phyloP scores from a whole-genome alignment of 2,329 filamentous ascomycete species.

The Beauveria medogensis region DNA sequence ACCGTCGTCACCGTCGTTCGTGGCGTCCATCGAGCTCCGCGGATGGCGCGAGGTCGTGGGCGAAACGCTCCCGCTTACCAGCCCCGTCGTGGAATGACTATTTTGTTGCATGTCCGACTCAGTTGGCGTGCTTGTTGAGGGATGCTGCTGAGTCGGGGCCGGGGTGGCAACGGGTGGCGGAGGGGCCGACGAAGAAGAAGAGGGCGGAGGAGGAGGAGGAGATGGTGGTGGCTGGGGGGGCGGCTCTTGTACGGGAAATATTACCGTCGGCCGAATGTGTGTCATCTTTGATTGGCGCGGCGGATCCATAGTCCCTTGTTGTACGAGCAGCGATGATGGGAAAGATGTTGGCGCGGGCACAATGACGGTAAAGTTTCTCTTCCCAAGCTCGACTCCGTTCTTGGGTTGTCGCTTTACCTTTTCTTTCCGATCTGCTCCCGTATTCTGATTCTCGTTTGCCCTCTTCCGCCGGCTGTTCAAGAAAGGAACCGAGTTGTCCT shows the following conservation, averaged over 20 bases:
- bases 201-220: background rate
- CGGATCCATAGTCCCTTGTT: background rate
- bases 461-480: background rate
- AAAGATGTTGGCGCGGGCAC: constrained; percentile 25
- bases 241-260: background rate
- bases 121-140: background rate
- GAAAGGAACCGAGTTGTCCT: background rate
- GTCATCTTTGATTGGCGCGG: background rate
- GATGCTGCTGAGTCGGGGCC: background rate
- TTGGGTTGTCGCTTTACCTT: background rate
- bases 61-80: background rate
- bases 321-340: constrained; percentile 13
- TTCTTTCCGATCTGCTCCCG: background rate
- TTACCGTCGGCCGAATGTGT: background rate
- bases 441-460: background rate
- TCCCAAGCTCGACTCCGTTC: background rate
- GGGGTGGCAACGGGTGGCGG: background rate
- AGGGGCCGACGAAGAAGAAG: background rate
- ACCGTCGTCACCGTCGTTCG: background rate
- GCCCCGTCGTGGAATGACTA: background rate
- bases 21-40: background rate
- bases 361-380: constrained; percentile 23
- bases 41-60: background rate
- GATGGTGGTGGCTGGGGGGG: background rate
- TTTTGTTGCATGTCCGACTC: background rate